Percentiles rank a stretch among this genome's conserved stretches.
These are phyloP conservation scores for Aspergillus kassunensis DNA, from an alignment of 495 filamentous ascomycete genomes.

Conservation along the genomic window DNA sequence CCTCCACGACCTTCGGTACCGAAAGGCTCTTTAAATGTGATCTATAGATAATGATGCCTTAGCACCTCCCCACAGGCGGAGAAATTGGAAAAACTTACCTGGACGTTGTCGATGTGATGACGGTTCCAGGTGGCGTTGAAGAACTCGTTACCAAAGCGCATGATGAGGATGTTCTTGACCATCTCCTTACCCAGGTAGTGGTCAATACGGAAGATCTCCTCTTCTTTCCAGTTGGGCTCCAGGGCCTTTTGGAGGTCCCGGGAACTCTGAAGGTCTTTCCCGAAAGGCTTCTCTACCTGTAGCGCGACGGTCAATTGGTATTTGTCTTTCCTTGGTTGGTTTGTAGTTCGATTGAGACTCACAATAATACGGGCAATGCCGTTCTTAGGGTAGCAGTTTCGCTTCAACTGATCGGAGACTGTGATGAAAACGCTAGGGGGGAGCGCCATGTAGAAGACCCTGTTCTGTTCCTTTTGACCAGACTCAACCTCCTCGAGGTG, in stretches of 20 bases:
- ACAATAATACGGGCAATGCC: conserved; percentile 95
- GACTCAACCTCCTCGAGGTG: conserved; percentile 88
- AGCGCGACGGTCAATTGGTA: conserved; percentile 14
- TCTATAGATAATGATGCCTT: conserved; percentile 40
- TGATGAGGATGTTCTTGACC: conserved; percentile 99
- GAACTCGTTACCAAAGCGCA: conserved; percentile 98
- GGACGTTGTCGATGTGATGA: conserved; percentile 98
- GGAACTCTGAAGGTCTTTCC: conserved; percentile 92
- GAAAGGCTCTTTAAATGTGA: conserved; percentile 99
- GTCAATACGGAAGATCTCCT: conserved; percentile 99
- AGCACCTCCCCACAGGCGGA: conserved; percentile 1
- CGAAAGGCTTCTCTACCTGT: conserved; percentile 98
- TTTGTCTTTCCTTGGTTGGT: neutral
- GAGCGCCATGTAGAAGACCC: conserved; percentile 98
- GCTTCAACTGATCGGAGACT: conserved; percentile 94
- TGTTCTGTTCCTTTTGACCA: conserved; percentile 75
- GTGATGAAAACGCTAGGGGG: conserved; percentile 97
- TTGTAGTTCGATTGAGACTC: conserved; percentile 18
- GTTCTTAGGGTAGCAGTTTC: conserved; percentile 85
- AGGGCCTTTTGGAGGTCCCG: conserved; percentile 92
- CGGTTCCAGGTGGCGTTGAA: conserved; percentile 99
- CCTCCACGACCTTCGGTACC: conserved; percentile 98
- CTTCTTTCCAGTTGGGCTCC: conserved; percentile 97
- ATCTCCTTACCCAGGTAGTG: conserved; percentile 99
- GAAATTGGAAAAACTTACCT: conserved; percentile 31